Evolutionary conservation across 2,329 filamentous ascomycete species (phyloP), one percentile per base, ranked within the genome.

Genomic region (Penicillium sp.): DNA sequence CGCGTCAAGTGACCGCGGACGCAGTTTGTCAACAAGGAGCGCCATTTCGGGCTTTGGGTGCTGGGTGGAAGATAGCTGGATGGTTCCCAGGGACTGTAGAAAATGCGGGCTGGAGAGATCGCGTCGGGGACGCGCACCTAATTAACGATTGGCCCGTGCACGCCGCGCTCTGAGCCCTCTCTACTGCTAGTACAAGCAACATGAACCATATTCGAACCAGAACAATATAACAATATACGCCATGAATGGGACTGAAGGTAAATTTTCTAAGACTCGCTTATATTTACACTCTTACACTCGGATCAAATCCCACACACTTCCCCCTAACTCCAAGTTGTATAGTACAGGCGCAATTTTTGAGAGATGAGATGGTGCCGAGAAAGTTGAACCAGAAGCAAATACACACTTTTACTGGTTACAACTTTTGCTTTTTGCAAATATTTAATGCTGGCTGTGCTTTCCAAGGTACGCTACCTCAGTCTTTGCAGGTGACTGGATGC

Each of bases 11-110:
- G 74, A 73, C 18, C 75, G 71, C 29, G 78, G 78, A 12, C 84
- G 80, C 56, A 86, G 77, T 64, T 84, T 86, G 63, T 87, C 84
- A 37, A 87, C 84, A 30, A 87, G 75, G 10, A 87, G 75, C 52
- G 84, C 83, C 84, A 87, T 87, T 58, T 37, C 71, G 55, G 43
- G 20, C 7, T 50, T 13, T 23, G 20, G n/a, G 17, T 9, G 7
- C 23, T 9, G 9, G 10, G 32, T 21, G 20, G 27, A 4, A 23
- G 18, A 46, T 52, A 15, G n/a, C 36, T 44, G 34, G 37, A 32
- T 4, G 37, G 13, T 39, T 23, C n/a, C n/a, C n/a, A n/a, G n/a
- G 30, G 39, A 32, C 40, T 53, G 49, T 54, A 29, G 49, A 58
- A 51, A 52, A 43, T 57, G 55, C 42, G 50, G 57, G 54, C 47